A percentile compares a stretch with the other conserved stretches of the same genome.
phyloP scores from a whole-genome alignment of 2,329 filamentous ascomycete species.

The Biscogniauxia sp. region DNA sequence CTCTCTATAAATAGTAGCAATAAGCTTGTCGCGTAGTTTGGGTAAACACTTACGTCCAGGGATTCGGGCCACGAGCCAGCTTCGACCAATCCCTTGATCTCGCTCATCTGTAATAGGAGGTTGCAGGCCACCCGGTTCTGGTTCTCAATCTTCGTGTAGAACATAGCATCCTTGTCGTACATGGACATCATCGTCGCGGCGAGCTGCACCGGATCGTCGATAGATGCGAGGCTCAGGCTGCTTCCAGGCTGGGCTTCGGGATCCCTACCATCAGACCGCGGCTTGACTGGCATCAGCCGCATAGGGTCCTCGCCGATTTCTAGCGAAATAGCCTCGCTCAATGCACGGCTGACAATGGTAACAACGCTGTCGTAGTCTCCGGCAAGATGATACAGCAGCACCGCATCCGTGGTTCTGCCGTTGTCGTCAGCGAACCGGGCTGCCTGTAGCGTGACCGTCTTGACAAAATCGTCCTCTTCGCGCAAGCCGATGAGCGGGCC shows the following conservation, averaged over 20 bases:
- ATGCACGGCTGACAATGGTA: conserved; percentile 79
- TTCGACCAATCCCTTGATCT: conserved; percentile 57
- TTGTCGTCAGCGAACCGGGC: conserved; percentile 93
- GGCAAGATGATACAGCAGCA: conserved; percentile 89
- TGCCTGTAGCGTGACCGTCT: conserved; percentile 88
- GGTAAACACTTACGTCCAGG: conserved; percentile 51
- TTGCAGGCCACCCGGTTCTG: conserved; percentile 56
- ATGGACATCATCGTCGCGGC: conserved; percentile 61
- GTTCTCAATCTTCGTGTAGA: conserved; percentile 55
- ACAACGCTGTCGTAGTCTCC: conserved; percentile 96
- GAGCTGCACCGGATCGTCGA: conserved; percentile 60
- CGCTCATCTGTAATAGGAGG: conserved; percentile 59
- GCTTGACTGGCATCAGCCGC: conserved; percentile 76
- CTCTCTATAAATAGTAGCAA: not conserved
- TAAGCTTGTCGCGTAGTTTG: not conserved
- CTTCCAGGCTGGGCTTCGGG: conserved; percentile 44
- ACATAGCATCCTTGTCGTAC: conserved; percentile 61
- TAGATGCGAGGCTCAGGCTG: conserved; percentile 60
- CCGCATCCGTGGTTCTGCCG: conserved; percentile 88
- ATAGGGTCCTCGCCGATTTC: conserved; percentile 81
- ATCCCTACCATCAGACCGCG: conserved; percentile 50
- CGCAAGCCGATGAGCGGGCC: conserved; percentile 76
- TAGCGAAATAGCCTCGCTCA: conserved; percentile 84
- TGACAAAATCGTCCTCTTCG: conserved; percentile 80
- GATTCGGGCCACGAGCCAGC: conserved; percentile 54